Base-by-base conservation (phyloP, 129 eudicot species). In the Artemisia annua region DNA sequence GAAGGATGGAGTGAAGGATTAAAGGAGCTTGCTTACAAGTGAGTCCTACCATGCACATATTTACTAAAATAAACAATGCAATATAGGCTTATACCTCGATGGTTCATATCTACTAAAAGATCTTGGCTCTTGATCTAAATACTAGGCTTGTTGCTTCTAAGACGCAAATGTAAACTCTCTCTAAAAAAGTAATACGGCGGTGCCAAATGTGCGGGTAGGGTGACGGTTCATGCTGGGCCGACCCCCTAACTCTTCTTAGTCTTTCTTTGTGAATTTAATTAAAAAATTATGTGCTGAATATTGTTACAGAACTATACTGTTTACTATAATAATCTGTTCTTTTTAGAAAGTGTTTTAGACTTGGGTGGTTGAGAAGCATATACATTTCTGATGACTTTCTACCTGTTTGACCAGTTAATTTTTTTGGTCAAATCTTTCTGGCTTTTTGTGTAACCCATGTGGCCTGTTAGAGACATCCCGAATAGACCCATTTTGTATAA, bases 1-100 rank as follows among this genome's bases (percentile, higher is more conserved):
- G 88, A 90, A 58, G 98, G 98, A 48, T 94, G 98, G 98, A 90
- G 79, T 70, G 96, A 94, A 59, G 87, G 82, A 74, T 80, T 94
- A 82, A 94, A 85, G 83, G 96, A 88, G 56, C 97, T 94, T 39
- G 98, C 98, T 17, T 89, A 94, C 74, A 90, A 85, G 98, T 94
- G 54, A 94, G 87, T 80, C 52, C 62, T 13, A 32, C 69, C 71
- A 56, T 43, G 70, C 76, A 75, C 30, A 49, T 53, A 71, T 53
- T 7, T 32, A 30, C 24, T 7, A 6, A 2, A 13, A 11, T 60
- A 3, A 56, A 18, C 62, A 56, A 19, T 22, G 32, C 7, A 22
- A 22, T 11, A 58, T 22, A 58, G 13, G 2, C 28, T 9, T 58
- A 58, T 19, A 10, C 30, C 2, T 58, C 1, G 24, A 58, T 58